Base-by-base conservation (phyloP, 306 rosid species). In the Hippophae gyantsensis region DNA sequence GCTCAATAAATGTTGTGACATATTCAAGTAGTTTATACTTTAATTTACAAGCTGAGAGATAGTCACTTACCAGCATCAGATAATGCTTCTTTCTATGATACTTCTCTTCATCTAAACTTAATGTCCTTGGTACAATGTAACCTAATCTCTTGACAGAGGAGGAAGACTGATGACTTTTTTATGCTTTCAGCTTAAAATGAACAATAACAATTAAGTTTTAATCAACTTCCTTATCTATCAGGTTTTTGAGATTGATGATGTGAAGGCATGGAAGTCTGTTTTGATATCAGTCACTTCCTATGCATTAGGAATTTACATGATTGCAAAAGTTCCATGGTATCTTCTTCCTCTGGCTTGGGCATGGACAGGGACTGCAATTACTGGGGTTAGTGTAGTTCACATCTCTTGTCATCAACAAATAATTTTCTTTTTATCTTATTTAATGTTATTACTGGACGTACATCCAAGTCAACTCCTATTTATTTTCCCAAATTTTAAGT, bases 271-370 rank as follows among this genome's bases (percentile, higher is more conserved):
- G 96, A 87, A 74, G 78, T 68, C 96, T 56, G 86, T 90, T 66
- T 63, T 90, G 67, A 84, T 85, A 81, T 87, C 96, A 1, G 79
- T 64, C 64, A 82, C 92, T 76, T 85, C 98, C 56, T 90, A 87
- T 68, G 84, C 94, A 4, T 32, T 92, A 72, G 96, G 99, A 52
- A 86, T 92, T 57, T 69, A 64, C 56, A 69, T 88, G 88, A 88
- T 92, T 76, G 67, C 95, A 44, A 92, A 92, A 80, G 78, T 93
- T 68, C 99, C 95, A 40, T 92, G 93, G 96, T 92, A 92, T 79
- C 80, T 92, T 50, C 99, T 92, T 72, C 96, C 99, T 74, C 72
- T 92, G 68, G 99, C 99, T 64, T 92, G 99, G 99, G 99, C 90
- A 14, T 92, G 96, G 96, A 92, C 96, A 1, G 99, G 99, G 53